A percentile compares a stretch with the other conserved stretches of the same genome.
Evolutionary conservation across 441 rosid species (phyloP).

Genomic region (Arabidopsis lyrata): DNA sequence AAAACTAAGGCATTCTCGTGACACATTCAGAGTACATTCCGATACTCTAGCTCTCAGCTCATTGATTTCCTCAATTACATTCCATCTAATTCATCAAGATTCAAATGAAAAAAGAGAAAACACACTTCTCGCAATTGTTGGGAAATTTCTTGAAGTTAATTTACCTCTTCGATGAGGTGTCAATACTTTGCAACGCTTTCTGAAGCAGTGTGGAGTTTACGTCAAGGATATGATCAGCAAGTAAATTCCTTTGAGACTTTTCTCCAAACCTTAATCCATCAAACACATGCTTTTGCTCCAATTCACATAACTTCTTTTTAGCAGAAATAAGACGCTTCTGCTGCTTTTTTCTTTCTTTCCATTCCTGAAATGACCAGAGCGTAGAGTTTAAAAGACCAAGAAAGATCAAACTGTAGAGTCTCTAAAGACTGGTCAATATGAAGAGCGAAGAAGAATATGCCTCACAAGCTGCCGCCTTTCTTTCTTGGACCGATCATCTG

Average conservation of each 20-base stretch:
- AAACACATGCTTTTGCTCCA: conserved; percentile 90
- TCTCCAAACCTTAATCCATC: conserved; percentile 83
- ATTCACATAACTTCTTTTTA: conserved; percentile 79
- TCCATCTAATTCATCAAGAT: conserved; percentile 62
- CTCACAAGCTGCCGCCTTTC: conserved; percentile 96
- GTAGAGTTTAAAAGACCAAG: conserved; percentile 17
- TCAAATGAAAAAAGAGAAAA: conserved; percentile 29
- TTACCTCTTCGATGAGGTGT: conserved; percentile 66
- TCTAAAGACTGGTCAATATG: conserved; percentile 37
- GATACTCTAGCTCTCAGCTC: conserved; percentile 47
- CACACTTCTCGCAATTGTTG: conserved; percentile 4
- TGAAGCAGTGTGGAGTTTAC: conserved; percentile 80
- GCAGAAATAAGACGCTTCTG: conserved; percentile 85
- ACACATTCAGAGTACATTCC: conserved; percentile 53
- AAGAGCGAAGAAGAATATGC: conserved; percentile 55
- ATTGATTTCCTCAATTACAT: conserved; percentile 50
- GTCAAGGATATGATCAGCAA: conserved; percentile 73
- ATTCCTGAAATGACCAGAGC: conserved; percentile 62
- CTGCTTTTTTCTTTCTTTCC: conserved; percentile 86
- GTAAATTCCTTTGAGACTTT: conserved; percentile 69
- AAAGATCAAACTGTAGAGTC: conserved; percentile 4
- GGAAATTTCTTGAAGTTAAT: not conserved
- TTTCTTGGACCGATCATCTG: conserved; percentile 83
- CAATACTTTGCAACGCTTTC: conserved; percentile 67
- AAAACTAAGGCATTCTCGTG: conserved; percentile 51